phyloP scores from a whole-genome alignment of 2,329 filamentous ascomycete species.

The Aspergillus sclerotialis region DNA sequence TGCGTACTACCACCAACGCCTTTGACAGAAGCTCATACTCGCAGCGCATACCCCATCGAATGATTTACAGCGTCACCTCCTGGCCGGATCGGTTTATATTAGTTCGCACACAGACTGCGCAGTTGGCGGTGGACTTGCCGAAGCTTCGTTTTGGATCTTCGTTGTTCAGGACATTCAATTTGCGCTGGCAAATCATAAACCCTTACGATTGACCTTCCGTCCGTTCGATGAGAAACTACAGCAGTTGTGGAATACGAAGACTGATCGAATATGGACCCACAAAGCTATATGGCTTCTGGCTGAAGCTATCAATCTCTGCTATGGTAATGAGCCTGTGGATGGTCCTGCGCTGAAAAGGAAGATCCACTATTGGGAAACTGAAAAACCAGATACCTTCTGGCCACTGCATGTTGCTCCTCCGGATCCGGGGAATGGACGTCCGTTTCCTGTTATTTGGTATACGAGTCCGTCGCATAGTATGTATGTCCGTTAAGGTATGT shows the following conservation, averaged over 20 bases:
- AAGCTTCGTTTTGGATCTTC: slow-evolving; percentile 30
- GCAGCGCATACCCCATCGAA: slow-evolving; percentile 25
- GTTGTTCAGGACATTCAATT: slow-evolving; percentile 31
- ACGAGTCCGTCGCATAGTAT: slow-evolving; percentile 26
- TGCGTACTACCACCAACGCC: slow-evolving; percentile 8
- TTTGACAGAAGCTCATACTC: slow-evolving; percentile 3
- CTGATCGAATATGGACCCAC: slow-evolving; percentile 27
- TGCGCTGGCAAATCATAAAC: slow-evolving; percentile 24
- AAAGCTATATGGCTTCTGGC: slow-evolving; percentile 27
- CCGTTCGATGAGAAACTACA: slow-evolving; percentile 25
- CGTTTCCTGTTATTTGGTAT: slow-evolving; percentile 27
- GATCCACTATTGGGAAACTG: slow-evolving; percentile 22
- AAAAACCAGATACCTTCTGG: slow-evolving; percentile 19
- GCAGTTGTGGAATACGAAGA: slow-evolving; percentile 19
- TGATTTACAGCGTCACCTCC: slow-evolving; percentile 27
- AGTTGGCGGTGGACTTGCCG: slow-evolving; percentile 24
- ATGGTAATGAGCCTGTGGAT: slow-evolving; percentile 13
- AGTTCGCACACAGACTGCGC: slow-evolving; percentile 28
- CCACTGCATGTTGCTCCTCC: slow-evolving; percentile 24
- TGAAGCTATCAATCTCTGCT: slow-evolving; percentile 27
- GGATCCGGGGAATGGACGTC: slow-evolving; percentile 18
- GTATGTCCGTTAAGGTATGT: background rate
- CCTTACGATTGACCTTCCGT: slow-evolving; percentile 22
- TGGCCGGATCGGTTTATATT: slow-evolving; percentile 29
- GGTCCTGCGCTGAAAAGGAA: slow-evolving; percentile 16